These are phyloP conservation scores for Spiromastix sp. DNA, from an alignment of 2,329 filamentous ascomycete species.

Conservation along the genomic window DNA sequence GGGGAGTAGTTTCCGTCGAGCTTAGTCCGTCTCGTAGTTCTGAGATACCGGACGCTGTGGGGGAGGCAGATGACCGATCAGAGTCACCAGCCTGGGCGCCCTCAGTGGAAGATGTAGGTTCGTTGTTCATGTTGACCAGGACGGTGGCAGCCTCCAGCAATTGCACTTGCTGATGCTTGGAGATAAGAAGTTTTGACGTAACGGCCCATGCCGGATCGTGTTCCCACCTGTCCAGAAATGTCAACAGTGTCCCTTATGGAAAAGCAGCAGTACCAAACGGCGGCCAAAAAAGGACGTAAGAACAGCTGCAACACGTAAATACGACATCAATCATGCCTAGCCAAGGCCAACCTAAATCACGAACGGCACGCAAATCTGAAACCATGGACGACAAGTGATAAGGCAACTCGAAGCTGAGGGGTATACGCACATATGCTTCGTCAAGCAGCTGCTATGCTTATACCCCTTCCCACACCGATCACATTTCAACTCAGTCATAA, in stretches of 20 bases:
- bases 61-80: conserved; percentile 73
- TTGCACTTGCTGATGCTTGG: conserved; percentile 98
- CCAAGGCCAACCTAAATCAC: too few relatives aligned
- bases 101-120: conserved; percentile 53
- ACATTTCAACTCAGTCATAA: conserved; percentile 80
- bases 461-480: conserved; percentile 99
- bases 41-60: conserved; percentile 69
- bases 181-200: conserved; percentile 95
- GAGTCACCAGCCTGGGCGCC: conserved; percentile 60
- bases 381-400: conserved; percentile 35
- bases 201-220: conserved; percentile 96
- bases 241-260: too few relatives aligned
- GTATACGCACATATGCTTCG: conserved; percentile 95
- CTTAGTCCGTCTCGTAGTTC: conserved; percentile 63
- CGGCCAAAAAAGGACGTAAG: too few relatives aligned
- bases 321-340: too few relatives aligned
- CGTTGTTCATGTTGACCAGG: conserved; percentile 75
- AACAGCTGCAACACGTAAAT: too few relatives aligned
- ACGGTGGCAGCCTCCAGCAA: conserved; percentile 95
- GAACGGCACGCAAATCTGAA: too few relatives aligned
- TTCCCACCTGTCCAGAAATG: conserved; percentile 68
- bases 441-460: conserved; percentile 99
- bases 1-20: conserved; percentile 87
- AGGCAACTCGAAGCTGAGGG: conserved; percentile 39
- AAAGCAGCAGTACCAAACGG: too few relatives aligned